Evolutionary conservation across 768 basidiomycete genomes (phyloP), one percentile per base, ranked within the genome.

Genomic region (Clitopilus hobsonii): DNA sequence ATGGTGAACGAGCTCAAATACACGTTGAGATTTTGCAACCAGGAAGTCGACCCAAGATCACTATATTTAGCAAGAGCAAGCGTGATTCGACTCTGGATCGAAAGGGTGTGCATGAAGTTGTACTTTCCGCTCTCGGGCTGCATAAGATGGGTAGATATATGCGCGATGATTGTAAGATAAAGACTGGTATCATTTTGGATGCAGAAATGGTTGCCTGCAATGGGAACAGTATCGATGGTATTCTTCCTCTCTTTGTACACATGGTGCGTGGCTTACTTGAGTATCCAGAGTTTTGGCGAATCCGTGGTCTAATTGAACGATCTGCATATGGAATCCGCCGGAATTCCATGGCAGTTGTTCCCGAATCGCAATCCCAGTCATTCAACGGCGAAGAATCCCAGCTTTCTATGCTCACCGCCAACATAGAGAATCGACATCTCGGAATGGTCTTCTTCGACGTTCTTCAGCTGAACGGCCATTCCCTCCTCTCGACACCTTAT

Each of bases 1-100:
- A 96, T 55, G 94, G 94, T 8, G 94, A 96, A 69, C 80, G 94
- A n/a, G 87, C 93, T 53, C 94, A 98, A 61, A 92, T 95, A 24
- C 94, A 98, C 63, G 80, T 94, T 22, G 75, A 86, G 63, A 64
- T 86, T 1, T 56, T 63, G 4, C 62, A 60, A 3, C 66, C 73
- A 13, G 66, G 61, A 0, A 60, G 66, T 5, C 68, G 77, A 4
- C 72, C 71, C 28, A 56, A 54, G 5, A 88, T 95, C 56, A 84
- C 71, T 0, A 93, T 96, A 36, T 94, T 88, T 66, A 94, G 91
- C 73, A 96, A 98, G 70, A 93, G 89, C 62, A 86, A 82, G 55
- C 71, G 94, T 16, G 83, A 96, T 62, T 93, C 89, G 25, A 96
- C 94, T 0, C 53, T 70, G 52, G 93, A 95, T 63, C 79, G 94